Evolutionary conservation across 345 rosid genomes (phyloP), one percentile per base, ranked within the genome.

Genomic region (Dipteronia sinensis): DNA sequence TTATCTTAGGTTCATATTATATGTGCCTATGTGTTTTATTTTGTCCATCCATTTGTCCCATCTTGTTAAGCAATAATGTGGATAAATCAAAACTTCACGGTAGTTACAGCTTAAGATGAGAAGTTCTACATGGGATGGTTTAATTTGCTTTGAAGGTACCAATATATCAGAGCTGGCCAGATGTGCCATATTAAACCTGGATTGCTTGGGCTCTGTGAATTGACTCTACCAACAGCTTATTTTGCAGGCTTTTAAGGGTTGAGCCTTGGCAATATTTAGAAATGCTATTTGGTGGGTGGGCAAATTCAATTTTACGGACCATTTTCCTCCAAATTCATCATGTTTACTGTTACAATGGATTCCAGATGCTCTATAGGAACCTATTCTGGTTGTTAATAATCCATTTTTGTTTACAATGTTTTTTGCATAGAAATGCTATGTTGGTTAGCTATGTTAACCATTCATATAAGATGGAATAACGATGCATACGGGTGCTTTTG

Each of bases 241-340:
- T 69, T 46, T 46, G 34, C 72, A 11, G 34, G 72, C 72, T 69
- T 53, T 23, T 46, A 8, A 44, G 47, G 71, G 31, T 9, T 51
- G n/a, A 71, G 13, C 49, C n/a, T 71, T 71, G 22, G 13, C 55
- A 71, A 29, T 71, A 27, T 19, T 20, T 69, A 25, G 31, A 47
- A 46, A 46, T 46, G 56, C 31, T 23, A 34, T 46, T 69, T 47
- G 49, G 49, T 69, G 56, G 34, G 47, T 69, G 20, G 58, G 55
- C 6, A 29, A 67, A 20, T 68, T 44, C 56, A 20, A 68, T 68
- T 15, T n/a, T 10, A 19, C 44, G 56, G 9, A 68, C 55, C 47
- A 29, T 22, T 69, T 11, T 46, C 19, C 22, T 0, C n/a, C 25
- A 38, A 44, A 69, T 44, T 34, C 34, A 22, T 69, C 58, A 42